These are phyloP conservation scores for Pseudozyma sp. DNA, from an alignment of 1,284 basidiomycete species.

Conservation along the genomic window DNA sequence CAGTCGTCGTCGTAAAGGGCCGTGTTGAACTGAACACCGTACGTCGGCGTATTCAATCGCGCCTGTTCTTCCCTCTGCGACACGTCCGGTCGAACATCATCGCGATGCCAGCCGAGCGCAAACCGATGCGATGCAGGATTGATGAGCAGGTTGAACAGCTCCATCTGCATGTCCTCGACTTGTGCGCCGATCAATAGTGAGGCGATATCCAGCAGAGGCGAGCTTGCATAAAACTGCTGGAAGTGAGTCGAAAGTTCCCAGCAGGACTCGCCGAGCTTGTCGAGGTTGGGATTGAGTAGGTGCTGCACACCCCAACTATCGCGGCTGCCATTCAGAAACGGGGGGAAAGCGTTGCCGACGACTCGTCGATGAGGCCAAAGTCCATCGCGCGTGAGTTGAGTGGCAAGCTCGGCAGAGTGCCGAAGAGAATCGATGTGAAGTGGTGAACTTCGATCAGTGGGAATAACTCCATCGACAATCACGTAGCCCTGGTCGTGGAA, in stretches of 20 bases:
- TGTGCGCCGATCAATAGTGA: constrained; percentile 38
- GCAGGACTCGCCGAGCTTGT: constrained; percentile 68
- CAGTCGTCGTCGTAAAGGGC: constrained; percentile 81
- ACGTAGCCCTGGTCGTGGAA: constrained; percentile 81
- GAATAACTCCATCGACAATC: constrained; percentile 76
- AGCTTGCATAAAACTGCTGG: constrained; percentile 42
- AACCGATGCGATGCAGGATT: constrained; percentile 79
- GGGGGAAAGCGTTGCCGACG: constrained; percentile 85
- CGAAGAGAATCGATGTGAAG: constrained; percentile 31
- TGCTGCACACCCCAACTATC: constrained; percentile 77
- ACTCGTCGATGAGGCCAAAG: constrained; percentile 77
- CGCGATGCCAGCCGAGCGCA: constrained; percentile 84
- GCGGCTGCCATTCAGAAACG: constrained; percentile 74
- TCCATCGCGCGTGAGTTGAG: constrained; percentile 75
- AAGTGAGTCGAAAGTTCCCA: constrained; percentile 17
- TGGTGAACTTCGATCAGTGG: constrained; percentile 38
- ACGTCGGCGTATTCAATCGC: constrained; percentile 76
- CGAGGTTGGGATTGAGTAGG: constrained; percentile 72
- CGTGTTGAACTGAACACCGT: constrained; percentile 86
- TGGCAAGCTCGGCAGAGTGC: constrained; percentile 67
- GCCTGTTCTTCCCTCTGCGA: constrained; percentile 76
- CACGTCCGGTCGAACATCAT: constrained; percentile 78
- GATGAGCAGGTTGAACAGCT: constrained; percentile 82
- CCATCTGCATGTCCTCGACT: constrained; percentile 69
- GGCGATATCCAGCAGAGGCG: constrained; percentile 49